Base-by-base conservation (phyloP, 495 filamentous ascomycete species). In the Penicillium mononematosum region DNA sequence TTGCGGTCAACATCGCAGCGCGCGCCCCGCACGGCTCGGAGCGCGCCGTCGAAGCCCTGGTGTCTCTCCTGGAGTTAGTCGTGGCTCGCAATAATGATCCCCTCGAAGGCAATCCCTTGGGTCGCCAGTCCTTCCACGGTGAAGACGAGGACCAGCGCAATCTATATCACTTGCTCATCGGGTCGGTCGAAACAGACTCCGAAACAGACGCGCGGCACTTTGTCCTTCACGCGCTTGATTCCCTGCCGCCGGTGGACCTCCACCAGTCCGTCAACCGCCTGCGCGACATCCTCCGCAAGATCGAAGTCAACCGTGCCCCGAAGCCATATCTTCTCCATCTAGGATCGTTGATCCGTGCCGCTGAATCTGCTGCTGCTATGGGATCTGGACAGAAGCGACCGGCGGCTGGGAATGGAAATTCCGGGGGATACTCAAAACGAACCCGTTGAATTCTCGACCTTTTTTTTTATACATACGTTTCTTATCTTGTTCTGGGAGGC, bases 71-170 rank as follows among this genome's bases (percentile, higher is more conserved):
- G 5, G 72, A 77, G 45, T 66, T 76, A 11, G 70, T 83, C 9
- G 67, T 67, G 52, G 62, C 63, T 20, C 73, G 78, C 52, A 78
- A 83, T 50, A 70, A 73, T 43, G 79, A 83, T 59, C 65, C 75
- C 4, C 62, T 79, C 24, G 70, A 71, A 8, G 67, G 66, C 2
- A 76, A 72, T 50, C 55, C 44, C 2, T 76, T 76, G 71, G 75
- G 74, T 6, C 66, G 73, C n/a, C 50, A 27, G 4, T 64, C 67
- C 12, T 75, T 76, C 46, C 55, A 67, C 9, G 73, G 74, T 4
- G 79, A 81, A 52, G 76, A 76, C 19, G 73, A 74, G 46, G 71
- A 78, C 53, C 69, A 78, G 42, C 77, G 77, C 55, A 83, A 82
- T 52, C 63, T 83, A 9, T 81, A 75, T 54, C 67, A 76, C 34